Evolutionary conservation across 257 asterid species (phyloP).

Genomic region (Phtheirospermum japonicum): DNA sequence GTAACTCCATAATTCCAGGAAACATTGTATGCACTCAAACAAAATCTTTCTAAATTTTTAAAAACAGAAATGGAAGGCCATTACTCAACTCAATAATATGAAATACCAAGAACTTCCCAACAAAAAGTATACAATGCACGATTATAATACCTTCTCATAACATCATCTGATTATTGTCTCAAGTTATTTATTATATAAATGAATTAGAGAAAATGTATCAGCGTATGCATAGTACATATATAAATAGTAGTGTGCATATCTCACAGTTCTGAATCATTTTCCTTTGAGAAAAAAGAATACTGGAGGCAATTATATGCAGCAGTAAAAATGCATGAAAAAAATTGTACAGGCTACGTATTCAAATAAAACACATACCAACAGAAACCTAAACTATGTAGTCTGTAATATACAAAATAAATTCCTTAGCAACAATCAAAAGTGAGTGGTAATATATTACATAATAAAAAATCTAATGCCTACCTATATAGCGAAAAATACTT

Average conservation of each 20-base stretch:
- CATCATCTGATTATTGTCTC: not conserved
- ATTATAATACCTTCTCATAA: not conserved
- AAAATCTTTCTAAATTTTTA: too few relatives aligned
- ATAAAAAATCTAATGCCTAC: too few relatives aligned
- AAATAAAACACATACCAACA: slow-evolving; percentile 18
- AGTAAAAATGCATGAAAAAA: not conserved
- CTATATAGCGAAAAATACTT: too few relatives aligned
- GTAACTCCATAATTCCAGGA: too few relatives aligned
- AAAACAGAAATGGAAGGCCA: not conserved
- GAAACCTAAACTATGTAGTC: slow-evolving; percentile 16
- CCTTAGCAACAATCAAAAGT: slow-evolving; percentile 10
- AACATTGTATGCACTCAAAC: too few relatives aligned
- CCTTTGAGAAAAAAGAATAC: not conserved
- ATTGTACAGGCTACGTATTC: not conserved
- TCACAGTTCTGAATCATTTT: not conserved
- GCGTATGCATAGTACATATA: not conserved
- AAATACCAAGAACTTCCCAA: slow-evolving; percentile 7
- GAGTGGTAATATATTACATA: slow-evolving; percentile 19
- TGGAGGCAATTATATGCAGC: not conserved
- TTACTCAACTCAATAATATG: too few relatives aligned
- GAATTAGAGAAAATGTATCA: not conserved
- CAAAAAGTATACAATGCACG: slow-evolving; percentile 4
- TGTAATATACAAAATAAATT: not conserved
- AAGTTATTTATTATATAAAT: not conserved
- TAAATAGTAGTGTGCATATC: not conserved